Conservation (phyloP, 139 green algal genomes). For the Zygnema circumcarinatum region DNA sequence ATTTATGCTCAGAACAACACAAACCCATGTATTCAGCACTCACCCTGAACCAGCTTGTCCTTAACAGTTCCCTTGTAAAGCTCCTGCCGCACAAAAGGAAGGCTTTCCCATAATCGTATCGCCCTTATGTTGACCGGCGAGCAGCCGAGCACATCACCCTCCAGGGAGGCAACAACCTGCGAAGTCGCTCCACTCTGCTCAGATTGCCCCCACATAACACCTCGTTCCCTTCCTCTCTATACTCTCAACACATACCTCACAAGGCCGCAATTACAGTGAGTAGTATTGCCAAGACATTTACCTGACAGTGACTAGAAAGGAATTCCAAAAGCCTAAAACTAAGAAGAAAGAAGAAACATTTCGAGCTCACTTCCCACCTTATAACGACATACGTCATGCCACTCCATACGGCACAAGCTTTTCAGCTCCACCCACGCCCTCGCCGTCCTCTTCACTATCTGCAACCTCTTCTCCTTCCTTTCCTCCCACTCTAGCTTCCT, state of each 20-base stretch:
- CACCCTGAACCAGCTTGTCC: not conserved
- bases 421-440: not conserved
- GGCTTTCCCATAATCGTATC: not conserved
- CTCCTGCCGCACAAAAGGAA: not conserved
- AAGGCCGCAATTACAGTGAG: too few species aligned
- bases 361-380: too few species aligned
- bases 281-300: too few species aligned
- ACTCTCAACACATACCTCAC: not conserved
- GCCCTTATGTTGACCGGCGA: not conserved
- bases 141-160: not conserved
- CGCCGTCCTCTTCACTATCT: not conserved
- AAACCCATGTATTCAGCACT: too few species aligned
- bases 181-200: not conserved
- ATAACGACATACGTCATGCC: not conserved
- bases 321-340: too few species aligned
- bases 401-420: not conserved
- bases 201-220: not conserved
- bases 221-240: not conserved
- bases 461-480: not conserved
- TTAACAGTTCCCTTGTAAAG: not conserved
- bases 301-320: too few species aligned
- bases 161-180: not conserved
- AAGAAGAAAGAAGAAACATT: too few species aligned
- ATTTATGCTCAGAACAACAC: not conserved
- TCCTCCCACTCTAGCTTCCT: not conserved